These are phyloP conservation scores for Fusarium camptoceras DNA, from an alignment of 2,329 filamentous ascomycete species.

Conservation along the genomic window DNA sequence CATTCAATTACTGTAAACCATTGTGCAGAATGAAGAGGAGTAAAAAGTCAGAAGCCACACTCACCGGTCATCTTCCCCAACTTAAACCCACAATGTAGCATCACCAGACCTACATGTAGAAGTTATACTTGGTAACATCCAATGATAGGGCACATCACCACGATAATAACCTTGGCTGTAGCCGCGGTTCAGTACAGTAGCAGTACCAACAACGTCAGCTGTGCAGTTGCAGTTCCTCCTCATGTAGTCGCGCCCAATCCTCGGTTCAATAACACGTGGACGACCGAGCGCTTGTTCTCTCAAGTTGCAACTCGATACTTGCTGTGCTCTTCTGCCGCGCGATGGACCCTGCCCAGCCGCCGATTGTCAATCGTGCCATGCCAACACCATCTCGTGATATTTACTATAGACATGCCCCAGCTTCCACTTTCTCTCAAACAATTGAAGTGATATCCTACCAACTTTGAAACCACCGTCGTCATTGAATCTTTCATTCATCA, in stretches of 20 bases:
- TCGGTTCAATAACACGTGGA: slow-evolving; percentile 49
- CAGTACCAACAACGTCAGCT: slow-evolving; percentile 15
- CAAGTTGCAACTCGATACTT: slow-evolving; percentile 21
- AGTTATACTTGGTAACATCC: slow-evolving; percentile 6
- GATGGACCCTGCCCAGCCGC: slow-evolving; percentile 34
- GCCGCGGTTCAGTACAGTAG: slow-evolving; percentile 24
- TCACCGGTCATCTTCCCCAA: slow-evolving; percentile 15
- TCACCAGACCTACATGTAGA: slow-evolving; percentile 5
- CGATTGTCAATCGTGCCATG: slow-evolving; percentile 31
- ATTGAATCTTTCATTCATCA: slow-evolving; percentile 10
- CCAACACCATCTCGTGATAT: slow-evolving; percentile 38
- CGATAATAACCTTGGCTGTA: slow-evolving; percentile 22
- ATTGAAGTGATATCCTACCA: neutral
- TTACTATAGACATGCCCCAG: slow-evolving; percentile 36
- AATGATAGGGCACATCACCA: slow-evolving; percentile 23
- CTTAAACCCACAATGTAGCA: slow-evolving; percentile 15
- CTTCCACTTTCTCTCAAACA: slow-evolving; percentile 11
- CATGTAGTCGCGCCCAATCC: slow-evolving; percentile 47
- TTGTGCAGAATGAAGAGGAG: slow-evolving; percentile 3
- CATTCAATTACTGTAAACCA: slow-evolving; percentile 22
- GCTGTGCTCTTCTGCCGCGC: slow-evolving; percentile 1
- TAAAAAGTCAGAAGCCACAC: slow-evolving; percentile 10
- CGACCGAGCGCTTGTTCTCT: slow-evolving; percentile 37
- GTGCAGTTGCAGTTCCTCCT: slow-evolving; percentile 1
- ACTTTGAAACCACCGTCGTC: slow-evolving; percentile 5